These are phyloP conservation scores for Fonsecaea multimorphosa DNA, from an alignment of 2,329 filamentous ascomycete genomes.

Conservation along the genomic window DNA sequence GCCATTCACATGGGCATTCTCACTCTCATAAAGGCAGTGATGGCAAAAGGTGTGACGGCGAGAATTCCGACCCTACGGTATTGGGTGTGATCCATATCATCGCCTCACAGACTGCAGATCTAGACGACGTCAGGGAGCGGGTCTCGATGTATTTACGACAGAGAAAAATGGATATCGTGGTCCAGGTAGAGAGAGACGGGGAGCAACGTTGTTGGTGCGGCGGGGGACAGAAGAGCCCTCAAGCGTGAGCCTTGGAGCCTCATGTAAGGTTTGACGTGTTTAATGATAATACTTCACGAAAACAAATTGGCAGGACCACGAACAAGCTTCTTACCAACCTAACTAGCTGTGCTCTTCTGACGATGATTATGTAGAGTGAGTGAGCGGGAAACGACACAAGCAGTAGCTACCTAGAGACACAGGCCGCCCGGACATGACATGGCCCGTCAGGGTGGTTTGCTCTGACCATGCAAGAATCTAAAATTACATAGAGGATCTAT, in stretches of 20 bases:
- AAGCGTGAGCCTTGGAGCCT: background rate
- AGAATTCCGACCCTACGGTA: constrained; percentile 55
- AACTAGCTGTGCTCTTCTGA: too few relatives aligned
- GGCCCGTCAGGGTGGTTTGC: too few relatives aligned
- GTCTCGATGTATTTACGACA: constrained; percentile 72
- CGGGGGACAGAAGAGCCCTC: constrained; percentile 25
- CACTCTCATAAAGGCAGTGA: constrained; percentile 42
- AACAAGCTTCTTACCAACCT: background rate
- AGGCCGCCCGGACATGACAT: too few relatives aligned
- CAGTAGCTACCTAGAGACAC: too few relatives aligned
- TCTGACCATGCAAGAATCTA: too few relatives aligned
- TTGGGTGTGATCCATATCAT: constrained; percentile 87
- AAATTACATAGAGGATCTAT: too few relatives aligned
- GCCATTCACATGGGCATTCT: constrained; percentile 38
- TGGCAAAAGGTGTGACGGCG: constrained; percentile 28
- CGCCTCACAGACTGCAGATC: constrained; percentile 71
- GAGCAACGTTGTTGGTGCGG: constrained; percentile 69
- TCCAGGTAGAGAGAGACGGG: constrained; percentile 87
- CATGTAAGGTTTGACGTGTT: background rate
- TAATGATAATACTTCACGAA: background rate
- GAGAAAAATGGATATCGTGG: constrained; percentile 77
- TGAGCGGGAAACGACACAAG: too few relatives aligned
- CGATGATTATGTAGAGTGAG: too few relatives aligned
- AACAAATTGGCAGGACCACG: background rate
- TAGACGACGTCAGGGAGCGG: constrained; percentile 84